phyloP scores from a whole-genome alignment of 2,329 filamentous ascomycete genomes.

The Beauveria caledonica region DNA sequence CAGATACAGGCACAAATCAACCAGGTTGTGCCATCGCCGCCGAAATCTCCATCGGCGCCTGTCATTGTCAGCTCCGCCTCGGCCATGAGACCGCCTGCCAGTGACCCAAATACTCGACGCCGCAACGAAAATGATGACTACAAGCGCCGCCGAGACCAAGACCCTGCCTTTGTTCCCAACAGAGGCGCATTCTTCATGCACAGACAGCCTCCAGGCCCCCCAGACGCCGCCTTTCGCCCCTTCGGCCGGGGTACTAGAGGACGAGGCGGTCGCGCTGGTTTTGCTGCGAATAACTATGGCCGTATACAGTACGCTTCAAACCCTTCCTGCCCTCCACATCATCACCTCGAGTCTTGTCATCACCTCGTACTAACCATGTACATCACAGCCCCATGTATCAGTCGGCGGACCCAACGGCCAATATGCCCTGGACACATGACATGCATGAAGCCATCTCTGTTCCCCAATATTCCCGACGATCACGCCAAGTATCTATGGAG shows the following conservation, averaged over 20 bases:
- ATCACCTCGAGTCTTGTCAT: too few species aligned
- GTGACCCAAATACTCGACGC: conserved; percentile 52
- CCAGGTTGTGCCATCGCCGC: conserved; percentile 22
- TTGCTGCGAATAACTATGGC: conserved; percentile 44
- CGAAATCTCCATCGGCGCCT: conserved; percentile 37
- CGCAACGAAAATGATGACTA: conserved; percentile 87
- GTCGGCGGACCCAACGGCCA: conserved; percentile 54
- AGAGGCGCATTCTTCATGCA: conserved; percentile 96
- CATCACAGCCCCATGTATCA: conserved; percentile 31
- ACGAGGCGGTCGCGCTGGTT: conserved; percentile 50
- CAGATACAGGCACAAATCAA: conserved; percentile 11
- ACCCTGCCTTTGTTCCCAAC: conserved; percentile 90
- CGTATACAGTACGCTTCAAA: conserved; percentile 53
- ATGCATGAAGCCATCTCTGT: conserved; percentile 69
- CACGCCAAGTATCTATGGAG: conserved; percentile 34
- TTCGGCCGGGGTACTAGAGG: conserved; percentile 57
- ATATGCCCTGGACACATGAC: conserved; percentile 83
- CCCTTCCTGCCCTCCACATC: background rate
- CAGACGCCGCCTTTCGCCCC: conserved; percentile 68
- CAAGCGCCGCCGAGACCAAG: conserved; percentile 75
- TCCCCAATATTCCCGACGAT: conserved; percentile 30
- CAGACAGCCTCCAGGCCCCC: conserved; percentile 66
- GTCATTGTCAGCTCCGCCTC: conserved; percentile 48
- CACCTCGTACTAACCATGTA: conserved; percentile 18
- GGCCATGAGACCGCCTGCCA: conserved; percentile 44